Conservation (phyloP, 306 rosid genomes). For the Dalbergia cochinchinensis region DNA sequence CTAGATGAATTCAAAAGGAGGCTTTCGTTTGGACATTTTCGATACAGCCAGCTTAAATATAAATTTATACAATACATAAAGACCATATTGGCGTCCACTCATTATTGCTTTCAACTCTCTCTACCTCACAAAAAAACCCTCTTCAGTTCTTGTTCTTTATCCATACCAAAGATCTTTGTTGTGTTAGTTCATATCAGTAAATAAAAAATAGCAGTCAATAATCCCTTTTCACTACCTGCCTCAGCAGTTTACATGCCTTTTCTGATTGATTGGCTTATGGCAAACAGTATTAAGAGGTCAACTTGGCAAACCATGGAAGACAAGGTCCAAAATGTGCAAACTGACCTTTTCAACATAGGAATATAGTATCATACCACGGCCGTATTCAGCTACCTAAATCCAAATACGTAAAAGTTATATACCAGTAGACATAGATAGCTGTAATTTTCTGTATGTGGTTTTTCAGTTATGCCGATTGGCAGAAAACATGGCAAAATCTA, state of each 20-base stretch:
- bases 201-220: background rate
- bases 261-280: slow-evolving; percentile 35
- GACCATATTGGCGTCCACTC: slow-evolving; percentile 20
- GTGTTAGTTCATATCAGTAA: background rate
- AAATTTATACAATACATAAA: too few species aligned
- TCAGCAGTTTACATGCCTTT: background rate
- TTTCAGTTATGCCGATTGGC: slow-evolving; percentile 33
- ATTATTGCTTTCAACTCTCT: slow-evolving; percentile 9
- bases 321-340: slow-evolving; percentile 44
- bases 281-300: slow-evolving; percentile 44
- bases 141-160: background rate
- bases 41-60: background rate
- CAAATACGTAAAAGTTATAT: slow-evolving; percentile 33
- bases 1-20: slow-evolving; percentile 2
- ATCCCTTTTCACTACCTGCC: background rate
- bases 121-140: background rate
- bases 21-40: slow-evolving; percentile 21
- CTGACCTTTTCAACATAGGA: slow-evolving; percentile 45
- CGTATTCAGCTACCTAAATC: slow-evolving; percentile 47
- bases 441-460: background rate
- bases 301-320: slow-evolving; percentile 38
- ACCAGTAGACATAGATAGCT: background rate
- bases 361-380: slow-evolving; percentile 35
- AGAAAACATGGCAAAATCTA: slow-evolving; percentile 35
- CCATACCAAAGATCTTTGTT: background rate